Percentiles rank a stretch among this genome's conserved stretches.
These are phyloP conservation scores for Auriscalpium vulgare DNA, from an alignment of 768 basidiomycete species.

Conservation along the genomic window DNA sequence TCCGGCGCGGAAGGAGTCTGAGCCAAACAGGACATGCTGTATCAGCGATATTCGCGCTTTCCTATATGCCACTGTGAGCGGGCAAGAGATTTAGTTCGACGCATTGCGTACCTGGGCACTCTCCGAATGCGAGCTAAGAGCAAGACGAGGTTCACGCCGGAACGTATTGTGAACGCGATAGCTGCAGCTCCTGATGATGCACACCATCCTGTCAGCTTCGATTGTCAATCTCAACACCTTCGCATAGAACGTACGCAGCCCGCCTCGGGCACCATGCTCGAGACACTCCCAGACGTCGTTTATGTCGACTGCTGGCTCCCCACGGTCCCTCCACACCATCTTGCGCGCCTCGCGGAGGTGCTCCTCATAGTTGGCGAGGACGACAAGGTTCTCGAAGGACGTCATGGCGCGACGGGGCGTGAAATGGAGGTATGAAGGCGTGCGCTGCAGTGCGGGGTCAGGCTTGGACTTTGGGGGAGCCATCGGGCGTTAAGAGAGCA, in stretches of 20 bases:
- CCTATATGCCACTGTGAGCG: conserved; percentile 27
- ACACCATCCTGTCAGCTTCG: no score
- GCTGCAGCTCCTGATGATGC: conserved; percentile 61
- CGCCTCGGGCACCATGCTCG: conserved; percentile 64
- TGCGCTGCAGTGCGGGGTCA: background rate
- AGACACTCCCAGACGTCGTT: conserved; percentile 56
- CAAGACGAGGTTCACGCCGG: conserved; percentile 75
- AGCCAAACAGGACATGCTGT: conserved; percentile 76
- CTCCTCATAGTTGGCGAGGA: conserved; percentile 79
- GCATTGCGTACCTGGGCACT: conserved; percentile 47
- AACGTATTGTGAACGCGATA: conserved; percentile 75
- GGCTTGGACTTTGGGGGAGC: background rate
- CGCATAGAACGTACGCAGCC: conserved; percentile 47
- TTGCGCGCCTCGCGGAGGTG: conserved; percentile 62
- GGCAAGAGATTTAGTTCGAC: background rate
- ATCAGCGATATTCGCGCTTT: conserved; percentile 58
- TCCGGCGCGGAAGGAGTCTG: conserved; percentile 77
- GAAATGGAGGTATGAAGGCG: conserved; percentile 37
- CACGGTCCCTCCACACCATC: conserved; percentile 76
- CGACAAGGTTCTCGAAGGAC: conserved; percentile 80
- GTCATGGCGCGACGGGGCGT: conserved; percentile 52
- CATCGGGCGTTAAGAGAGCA: background rate
- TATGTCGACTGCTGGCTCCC: conserved; percentile 67
- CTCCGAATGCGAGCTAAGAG: conserved; percentile 65
- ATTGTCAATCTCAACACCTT: no score